Evolutionary conservation across 306 rosid species (phyloP), one percentile per base, ranked within the genome.

Genomic region (Acacia acuminata): DNA sequence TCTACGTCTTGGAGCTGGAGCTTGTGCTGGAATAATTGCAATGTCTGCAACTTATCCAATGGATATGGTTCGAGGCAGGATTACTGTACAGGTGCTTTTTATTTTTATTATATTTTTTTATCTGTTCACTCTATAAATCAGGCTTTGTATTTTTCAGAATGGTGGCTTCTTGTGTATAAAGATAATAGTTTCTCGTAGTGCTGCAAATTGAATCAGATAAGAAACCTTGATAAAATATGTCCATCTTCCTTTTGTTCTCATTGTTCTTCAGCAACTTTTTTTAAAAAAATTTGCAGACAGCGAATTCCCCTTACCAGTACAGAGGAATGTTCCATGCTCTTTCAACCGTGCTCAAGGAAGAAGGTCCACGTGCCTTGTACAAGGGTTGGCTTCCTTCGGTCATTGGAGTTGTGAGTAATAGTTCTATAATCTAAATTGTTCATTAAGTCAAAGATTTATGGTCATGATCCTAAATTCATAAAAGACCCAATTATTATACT

Each of bases 331-430:
- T 94, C 80, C 99, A 96, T 88, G 99, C 99, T 74, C 79, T 96
- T 63, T 87, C 93, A 66, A 96, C 99, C 16, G 97, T 96, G 79
- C 94, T 96, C 30, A 88, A 91, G 81, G 97, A 94, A 88, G 99
- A 96, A 88, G 99, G 99, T 48, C 94, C 98, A 11, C 94, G 99
- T 77, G 98, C 99, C 76, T 83, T 96, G 83, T 96, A 96, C 80
- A 96, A 89, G 94, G 99, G 99, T 14, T 96, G 99, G 99, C 94
- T 96, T 87, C 99, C 99, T 84, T 96, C 99, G 36, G 99, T 96
- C 25, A 96, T 96, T 85, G 99, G 99, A 89, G 99, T 96, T 76
- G 99, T 96, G 84, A 92, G 99, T 90, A 87, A 76, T 51, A 55
- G 76, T 81, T 75, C 61, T 64, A 10, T 44, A 14, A 42, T 65